Evolutionary conservation across 1,284 basidiomycete genomes (phyloP).

Genomic region (Trichosporon ovoides): DNA sequence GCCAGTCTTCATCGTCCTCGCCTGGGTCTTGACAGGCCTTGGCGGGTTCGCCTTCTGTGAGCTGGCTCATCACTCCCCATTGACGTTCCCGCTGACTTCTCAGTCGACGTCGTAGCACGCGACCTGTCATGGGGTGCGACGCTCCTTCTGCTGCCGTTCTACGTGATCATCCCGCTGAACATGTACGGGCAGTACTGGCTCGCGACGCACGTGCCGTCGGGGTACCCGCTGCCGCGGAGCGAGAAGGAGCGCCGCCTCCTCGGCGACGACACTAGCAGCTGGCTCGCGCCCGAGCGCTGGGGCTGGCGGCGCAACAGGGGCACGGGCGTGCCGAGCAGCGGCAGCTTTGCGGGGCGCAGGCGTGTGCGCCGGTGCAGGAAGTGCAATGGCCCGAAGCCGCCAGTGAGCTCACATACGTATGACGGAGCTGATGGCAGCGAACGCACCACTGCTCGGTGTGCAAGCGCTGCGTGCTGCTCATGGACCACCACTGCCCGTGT

Average conservation of each 20-base stretch:
- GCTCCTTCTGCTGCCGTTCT: conserved; percentile 56
- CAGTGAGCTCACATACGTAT: conserved; percentile 55
- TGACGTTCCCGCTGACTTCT: not conserved
- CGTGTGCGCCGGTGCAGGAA: conserved; percentile 60
- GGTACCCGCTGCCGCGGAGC: conserved; percentile 53
- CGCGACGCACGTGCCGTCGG: conserved; percentile 70
- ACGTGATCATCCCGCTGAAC: conserved; percentile 69
- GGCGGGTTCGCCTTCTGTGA: conserved; percentile 77
- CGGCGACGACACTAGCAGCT: conserved; percentile 19
- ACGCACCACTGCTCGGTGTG: conserved; percentile 94
- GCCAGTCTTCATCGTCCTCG: conserved; percentile 77
- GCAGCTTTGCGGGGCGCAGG: not conserved
- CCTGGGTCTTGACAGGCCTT: conserved; percentile 62
- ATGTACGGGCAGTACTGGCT: conserved; percentile 77
- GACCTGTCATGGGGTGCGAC: conserved; percentile 55
- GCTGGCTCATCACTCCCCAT: conserved; percentile 31
- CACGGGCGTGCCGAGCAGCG: not conserved
- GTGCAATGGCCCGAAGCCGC: conserved; percentile 69
- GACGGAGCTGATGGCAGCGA: conserved; percentile 55
- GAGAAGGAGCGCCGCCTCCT: conserved; percentile 29
- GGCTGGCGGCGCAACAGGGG: conserved; percentile 14
- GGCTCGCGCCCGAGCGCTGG: conserved; percentile 34
- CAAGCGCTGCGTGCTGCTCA: conserved; percentile 84
- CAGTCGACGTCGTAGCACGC: conserved; percentile 65
- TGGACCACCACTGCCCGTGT: conserved; percentile 91